Evolutionary conservation across 257 asterid genomes (phyloP).

Genomic region (Solanum bulbocastanum): DNA sequence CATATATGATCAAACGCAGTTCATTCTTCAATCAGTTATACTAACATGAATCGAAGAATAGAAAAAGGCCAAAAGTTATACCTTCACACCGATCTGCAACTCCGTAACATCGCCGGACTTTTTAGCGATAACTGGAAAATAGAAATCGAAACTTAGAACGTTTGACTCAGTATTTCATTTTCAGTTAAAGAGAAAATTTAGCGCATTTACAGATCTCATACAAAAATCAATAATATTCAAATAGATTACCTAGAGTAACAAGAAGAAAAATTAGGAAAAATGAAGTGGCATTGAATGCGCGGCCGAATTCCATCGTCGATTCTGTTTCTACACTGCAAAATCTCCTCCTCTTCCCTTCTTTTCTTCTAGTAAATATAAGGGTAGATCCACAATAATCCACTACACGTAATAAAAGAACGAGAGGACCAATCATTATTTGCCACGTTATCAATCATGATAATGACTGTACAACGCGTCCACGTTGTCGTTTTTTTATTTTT

Average conservation of each 20-base stretch:
- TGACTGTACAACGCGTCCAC: neutral
- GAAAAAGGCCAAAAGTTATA: conserved; percentile 3
- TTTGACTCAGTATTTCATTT: neutral
- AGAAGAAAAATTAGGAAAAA: conserved; percentile 24
- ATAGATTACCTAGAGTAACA: conserved; percentile 36
- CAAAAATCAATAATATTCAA: neutral
- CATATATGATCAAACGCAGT: neutral
- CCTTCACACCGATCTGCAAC: conserved; percentile 97
- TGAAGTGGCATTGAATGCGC: conserved; percentile 13
- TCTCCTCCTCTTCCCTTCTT: neutral
- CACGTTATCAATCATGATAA: conserved; percentile 16
- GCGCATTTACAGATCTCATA: conserved; percentile 6
- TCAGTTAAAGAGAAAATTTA: neutral
- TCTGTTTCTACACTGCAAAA: neutral
- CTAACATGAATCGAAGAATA: neutral
- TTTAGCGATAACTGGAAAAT: conserved; percentile 49
- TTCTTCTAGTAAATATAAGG: neutral
- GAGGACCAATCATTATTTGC: conserved; percentile 28
- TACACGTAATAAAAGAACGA: neutral
- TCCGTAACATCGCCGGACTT: conserved; percentile 83
- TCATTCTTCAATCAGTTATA: neutral
- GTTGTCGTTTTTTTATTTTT: neutral
- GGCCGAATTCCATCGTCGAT: conserved; percentile 29
- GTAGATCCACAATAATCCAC: neutral
- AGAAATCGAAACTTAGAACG: neutral